phyloP scores from a whole-genome alignment of 371 early-diverging fungal genomes.

The Apophysomyces elegans region DNA sequence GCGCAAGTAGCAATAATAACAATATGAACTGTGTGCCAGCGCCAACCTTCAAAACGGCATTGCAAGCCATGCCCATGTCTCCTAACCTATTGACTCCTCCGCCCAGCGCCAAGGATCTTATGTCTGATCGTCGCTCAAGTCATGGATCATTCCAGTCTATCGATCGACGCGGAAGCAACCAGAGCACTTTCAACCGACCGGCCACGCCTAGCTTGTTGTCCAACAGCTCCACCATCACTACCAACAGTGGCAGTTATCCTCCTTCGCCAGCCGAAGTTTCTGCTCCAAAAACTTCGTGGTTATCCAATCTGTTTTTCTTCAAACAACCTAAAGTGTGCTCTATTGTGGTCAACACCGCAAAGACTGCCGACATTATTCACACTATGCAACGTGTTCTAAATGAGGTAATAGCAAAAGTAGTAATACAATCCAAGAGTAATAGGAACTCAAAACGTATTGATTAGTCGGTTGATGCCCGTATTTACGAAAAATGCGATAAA shows the following conservation, averaged over 20 bases:
- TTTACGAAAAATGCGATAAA: slow-evolving; percentile 48
- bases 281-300: slow-evolving; percentile 41
- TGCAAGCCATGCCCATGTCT: slow-evolving; percentile 13
- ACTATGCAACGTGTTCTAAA: slow-evolving; percentile 39
- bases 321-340: slow-evolving; percentile 54
- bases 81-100: slow-evolving; percentile 2
- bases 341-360: slow-evolving; percentile 34
- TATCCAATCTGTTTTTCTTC: slow-evolving; percentile 49
- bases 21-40: slow-evolving; percentile 15
- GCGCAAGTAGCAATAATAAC: slow-evolving; percentile 19
- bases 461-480: slow-evolving; percentile 30
- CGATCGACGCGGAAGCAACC: slow-evolving; percentile 37
- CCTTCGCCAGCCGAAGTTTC: slow-evolving; percentile 15
- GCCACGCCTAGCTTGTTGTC: slow-evolving; percentile 42
- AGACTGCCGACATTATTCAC: slow-evolving; percentile 30
- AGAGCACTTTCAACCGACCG: slow-evolving; percentile 28
- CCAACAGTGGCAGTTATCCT: slow-evolving; percentile 15
- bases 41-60: slow-evolving; percentile 15
- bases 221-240: slow-evolving; percentile 41
- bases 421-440: neutral
- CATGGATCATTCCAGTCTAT: slow-evolving; percentile 40
- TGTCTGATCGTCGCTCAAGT: slow-evolving; percentile 28
- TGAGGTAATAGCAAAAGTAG: slow-evolving; percentile 23
- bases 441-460: neutral
- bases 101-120: slow-evolving; percentile 5